phyloP scores from a whole-genome alignment of 306 rosid genomes.

The Astragalus glycyphyllos region DNA sequence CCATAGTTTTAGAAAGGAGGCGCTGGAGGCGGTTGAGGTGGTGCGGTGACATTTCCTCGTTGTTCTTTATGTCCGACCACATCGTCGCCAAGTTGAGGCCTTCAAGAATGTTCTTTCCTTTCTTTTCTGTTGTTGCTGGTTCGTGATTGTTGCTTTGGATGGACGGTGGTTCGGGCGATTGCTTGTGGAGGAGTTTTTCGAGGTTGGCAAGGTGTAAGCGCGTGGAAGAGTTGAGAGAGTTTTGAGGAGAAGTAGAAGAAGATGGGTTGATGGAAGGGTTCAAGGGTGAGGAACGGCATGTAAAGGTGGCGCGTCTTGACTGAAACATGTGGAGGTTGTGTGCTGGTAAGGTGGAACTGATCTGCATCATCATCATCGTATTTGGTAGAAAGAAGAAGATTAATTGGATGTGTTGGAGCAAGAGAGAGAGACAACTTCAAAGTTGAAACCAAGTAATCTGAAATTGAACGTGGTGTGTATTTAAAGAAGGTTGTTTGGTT shows the following conservation, averaged over 20 bases:
- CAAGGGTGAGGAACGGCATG: slow-evolving; percentile 57
- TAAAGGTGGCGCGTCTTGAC: slow-evolving; percentile 48
- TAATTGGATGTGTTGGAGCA: too few relatives aligned
- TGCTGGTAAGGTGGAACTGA: slow-evolving; percentile 60
- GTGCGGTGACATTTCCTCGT: slow-evolving; percentile 90
- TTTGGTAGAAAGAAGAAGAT: not conserved
- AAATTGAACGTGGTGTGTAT: not conserved
- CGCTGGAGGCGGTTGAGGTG: slow-evolving; percentile 69
- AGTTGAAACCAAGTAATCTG: slow-evolving; percentile 13
- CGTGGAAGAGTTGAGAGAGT: slow-evolving; percentile 44
- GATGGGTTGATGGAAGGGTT: slow-evolving; percentile 50
- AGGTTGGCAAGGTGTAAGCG: slow-evolving; percentile 74
- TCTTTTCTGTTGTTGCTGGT: slow-evolving; percentile 43
- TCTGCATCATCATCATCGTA: slow-evolving; percentile 49
- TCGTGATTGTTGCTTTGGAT: not conserved
- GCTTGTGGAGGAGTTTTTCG: slow-evolving; percentile 70
- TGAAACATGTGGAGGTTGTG: slow-evolving; percentile 55
- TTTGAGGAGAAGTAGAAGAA: slow-evolving; percentile 22
- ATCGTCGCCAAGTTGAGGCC: slow-evolving; percentile 62
- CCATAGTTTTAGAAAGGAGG: slow-evolving; percentile 62
- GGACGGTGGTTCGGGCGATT: not conserved
- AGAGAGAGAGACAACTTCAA: too few relatives aligned
- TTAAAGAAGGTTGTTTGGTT: slow-evolving; percentile 6
- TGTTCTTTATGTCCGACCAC: slow-evolving; percentile 69
- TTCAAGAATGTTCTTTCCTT: slow-evolving; percentile 52